Evolutionary conservation across 2,329 filamentous ascomycete species (phyloP), one percentile per base, ranked within the genome.

Genomic region (Chalaropsis ovoidea): DNA sequence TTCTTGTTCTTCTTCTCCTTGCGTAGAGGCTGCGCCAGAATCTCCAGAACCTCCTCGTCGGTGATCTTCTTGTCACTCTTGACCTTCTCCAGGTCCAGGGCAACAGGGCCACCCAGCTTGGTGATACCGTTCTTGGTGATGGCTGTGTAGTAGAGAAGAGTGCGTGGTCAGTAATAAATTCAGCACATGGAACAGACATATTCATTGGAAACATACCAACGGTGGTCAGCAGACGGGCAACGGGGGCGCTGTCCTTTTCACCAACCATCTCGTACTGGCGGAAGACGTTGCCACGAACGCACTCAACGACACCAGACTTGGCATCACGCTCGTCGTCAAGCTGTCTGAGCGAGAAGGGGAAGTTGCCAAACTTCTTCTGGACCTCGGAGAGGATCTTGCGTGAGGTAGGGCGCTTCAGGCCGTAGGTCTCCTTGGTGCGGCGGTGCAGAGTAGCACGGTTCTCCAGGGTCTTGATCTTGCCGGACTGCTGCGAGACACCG

Each of bases 11-110:
- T 91, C 84, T 92, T 95, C 82, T 91, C 93, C 81, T 89, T 94
- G 81, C 90, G 90, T 71, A 96, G 78, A 41, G 93, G 93, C 76
- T 89, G 89, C 78, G 94, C 91, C 63, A 99, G 83, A 70, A 97
- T 93, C 82, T 94, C 90, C 71, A 97, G 85, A 70, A 99, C 82
- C 79, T 97, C 93, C 79, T 95, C 90, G 70, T 97, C 93, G 70
- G 86, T 87, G 73, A 99, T 96, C 84, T 96, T 96, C 85, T 97
- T 97, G 77, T 97, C 92, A 42, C 90, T 87, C 83, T 96, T 88
- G 81, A 87, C 85, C 80, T 92, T 91, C 74, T 82, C 83, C 68
- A 94, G 75, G 74, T 97, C 90, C 69, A 88, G 81, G 24, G 86
- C 76, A 68, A 89, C 85, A 42, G 94, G 87, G 31, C 83, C 86